phyloP scores from a whole-genome alignment of 2,329 filamentous ascomycete species.

The Decorospora gaudefroyi region DNA sequence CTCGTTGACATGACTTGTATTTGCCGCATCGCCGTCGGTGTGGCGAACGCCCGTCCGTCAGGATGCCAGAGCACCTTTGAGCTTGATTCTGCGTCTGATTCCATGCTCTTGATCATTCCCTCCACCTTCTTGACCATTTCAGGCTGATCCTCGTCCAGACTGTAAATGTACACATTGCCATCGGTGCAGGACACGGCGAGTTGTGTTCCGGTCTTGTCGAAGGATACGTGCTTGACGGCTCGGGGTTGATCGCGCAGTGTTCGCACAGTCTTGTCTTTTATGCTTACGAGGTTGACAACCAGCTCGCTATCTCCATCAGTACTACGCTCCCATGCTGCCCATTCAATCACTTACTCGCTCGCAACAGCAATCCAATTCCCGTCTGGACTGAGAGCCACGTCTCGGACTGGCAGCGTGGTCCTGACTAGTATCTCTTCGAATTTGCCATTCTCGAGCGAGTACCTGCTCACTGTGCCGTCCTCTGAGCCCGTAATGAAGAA shows the following conservation, averaged over 20 bases:
- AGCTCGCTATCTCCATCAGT: slow-evolving; percentile 64
- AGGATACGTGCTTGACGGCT: slow-evolving; percentile 88
- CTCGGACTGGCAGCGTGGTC: slow-evolving; percentile 82
- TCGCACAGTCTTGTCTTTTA: slow-evolving; percentile 75
- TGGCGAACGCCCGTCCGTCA: slow-evolving; percentile 87
- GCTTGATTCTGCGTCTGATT: slow-evolving; percentile 75
- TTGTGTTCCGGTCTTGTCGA: slow-evolving; percentile 77
- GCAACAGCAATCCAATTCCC: slow-evolving; percentile 88
- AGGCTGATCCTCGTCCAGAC: slow-evolving; percentile 74
- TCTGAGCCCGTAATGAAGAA: slow-evolving; percentile 90
- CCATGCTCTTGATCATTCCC: slow-evolving; percentile 77
- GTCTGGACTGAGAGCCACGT: slow-evolving; percentile 81
- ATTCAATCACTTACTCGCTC: slow-evolving; percentile 70
- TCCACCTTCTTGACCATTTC: slow-evolving; percentile 82
- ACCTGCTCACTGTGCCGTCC: slow-evolving; percentile 94
- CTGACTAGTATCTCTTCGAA: slow-evolving; percentile 84
- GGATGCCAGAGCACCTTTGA: slow-evolving; percentile 87
- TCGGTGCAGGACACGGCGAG: slow-evolving; percentile 85
- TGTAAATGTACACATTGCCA: slow-evolving; percentile 89
- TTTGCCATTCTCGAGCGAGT: slow-evolving; percentile 72
- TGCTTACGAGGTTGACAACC: slow-evolving; percentile 85
- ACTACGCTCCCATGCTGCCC: slow-evolving; percentile 2
- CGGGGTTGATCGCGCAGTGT: slow-evolving; percentile 82
- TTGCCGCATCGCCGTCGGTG: slow-evolving; percentile 75
- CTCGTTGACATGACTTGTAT: slow-evolving; percentile 84